Conservation (phyloP, 352 stramenopile genomes). For the Ophiocytium majus region DNA sequence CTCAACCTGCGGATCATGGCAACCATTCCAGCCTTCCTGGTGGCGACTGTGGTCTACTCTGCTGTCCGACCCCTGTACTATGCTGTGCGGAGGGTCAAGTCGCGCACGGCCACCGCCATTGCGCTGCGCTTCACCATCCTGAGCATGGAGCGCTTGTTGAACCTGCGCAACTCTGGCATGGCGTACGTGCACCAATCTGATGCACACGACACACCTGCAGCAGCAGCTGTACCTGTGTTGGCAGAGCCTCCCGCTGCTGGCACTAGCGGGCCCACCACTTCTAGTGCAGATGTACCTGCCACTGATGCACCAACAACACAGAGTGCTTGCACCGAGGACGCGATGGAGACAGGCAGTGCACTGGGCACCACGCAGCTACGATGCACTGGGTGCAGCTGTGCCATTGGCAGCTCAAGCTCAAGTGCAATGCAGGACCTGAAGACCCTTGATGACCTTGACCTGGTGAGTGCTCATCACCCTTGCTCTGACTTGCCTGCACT, state of each 20-base stretch:
- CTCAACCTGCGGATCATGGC: constrained; percentile 50
- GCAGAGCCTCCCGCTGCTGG: no score
- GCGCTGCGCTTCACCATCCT: constrained; percentile 46
- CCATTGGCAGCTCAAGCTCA: not conserved
- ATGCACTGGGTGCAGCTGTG: not conserved
- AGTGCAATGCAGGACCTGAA: not conserved
- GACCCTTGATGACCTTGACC: constrained; percentile 45
- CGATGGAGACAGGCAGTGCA: no score
- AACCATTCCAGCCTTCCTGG: constrained; percentile 38
- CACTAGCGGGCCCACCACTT: no score
- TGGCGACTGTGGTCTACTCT: constrained; percentile 22
- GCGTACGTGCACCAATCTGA: constrained; percentile 25
- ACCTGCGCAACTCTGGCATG: constrained; percentile 43
- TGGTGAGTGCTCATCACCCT: no score
- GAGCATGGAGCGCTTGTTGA: constrained; percentile 52
- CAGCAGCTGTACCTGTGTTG: not conserved
- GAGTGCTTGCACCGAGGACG: no score
- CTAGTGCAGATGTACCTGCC: no score
- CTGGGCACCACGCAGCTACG: not conserved
- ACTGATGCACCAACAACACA: no score
- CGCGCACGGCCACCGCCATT: constrained; percentile 38
- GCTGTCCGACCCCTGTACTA: constrained; percentile 51
- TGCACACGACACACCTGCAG: not conserved
- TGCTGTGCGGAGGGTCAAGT: constrained; percentile 32
- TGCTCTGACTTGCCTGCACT: not conserved